These are phyloP conservation scores for Colletotrichum orchidophilum DNA, from an alignment of 2,329 filamentous ascomycete species.

Conservation along the genomic window DNA sequence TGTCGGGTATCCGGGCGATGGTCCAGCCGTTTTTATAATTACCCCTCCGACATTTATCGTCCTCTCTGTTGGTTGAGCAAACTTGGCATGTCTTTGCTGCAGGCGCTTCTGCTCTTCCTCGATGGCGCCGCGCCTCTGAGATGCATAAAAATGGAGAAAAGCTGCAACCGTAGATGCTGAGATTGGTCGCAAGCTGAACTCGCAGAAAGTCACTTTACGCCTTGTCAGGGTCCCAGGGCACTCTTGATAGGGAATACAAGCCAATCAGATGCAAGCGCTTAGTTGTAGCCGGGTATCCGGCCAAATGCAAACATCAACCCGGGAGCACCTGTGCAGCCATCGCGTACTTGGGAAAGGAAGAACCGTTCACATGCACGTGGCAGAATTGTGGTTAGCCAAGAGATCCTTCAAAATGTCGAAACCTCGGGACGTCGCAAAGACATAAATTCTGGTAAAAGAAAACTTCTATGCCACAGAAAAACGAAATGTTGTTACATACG, in stretches of 20 bases:
- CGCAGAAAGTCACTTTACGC: not conserved
- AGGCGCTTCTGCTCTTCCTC: not conserved
- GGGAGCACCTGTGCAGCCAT: not conserved
- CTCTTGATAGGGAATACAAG: not conserved
- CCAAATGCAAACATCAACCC: not conserved
- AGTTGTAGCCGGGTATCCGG: not conserved
- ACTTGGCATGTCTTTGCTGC: not conserved
- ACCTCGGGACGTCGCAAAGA: too few relatives aligned
- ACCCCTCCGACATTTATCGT: not conserved
- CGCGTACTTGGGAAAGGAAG: not conserved
- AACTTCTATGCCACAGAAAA: too few relatives aligned
- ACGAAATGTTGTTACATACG: not conserved
- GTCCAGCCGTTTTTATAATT: not conserved
- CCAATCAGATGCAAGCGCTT: not conserved
- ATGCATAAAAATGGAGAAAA: not conserved
- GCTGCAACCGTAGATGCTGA: not conserved
- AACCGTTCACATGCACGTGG: not conserved
- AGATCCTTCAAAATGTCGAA: too few relatives aligned
- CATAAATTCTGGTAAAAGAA: too few relatives aligned
- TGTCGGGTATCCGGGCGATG: not conserved
- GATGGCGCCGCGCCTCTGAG: not conserved
- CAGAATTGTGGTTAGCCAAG: not conserved
- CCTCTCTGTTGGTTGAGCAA: not conserved
- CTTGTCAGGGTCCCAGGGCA: not conserved
- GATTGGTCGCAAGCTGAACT: not conserved